Percentiles rank a stretch among this genome's conserved stretches.
These are phyloP conservation scores for Eleusine coracana DNA, from an alignment of 176 grass and related monocot genomes.

Conservation along the genomic window DNA sequence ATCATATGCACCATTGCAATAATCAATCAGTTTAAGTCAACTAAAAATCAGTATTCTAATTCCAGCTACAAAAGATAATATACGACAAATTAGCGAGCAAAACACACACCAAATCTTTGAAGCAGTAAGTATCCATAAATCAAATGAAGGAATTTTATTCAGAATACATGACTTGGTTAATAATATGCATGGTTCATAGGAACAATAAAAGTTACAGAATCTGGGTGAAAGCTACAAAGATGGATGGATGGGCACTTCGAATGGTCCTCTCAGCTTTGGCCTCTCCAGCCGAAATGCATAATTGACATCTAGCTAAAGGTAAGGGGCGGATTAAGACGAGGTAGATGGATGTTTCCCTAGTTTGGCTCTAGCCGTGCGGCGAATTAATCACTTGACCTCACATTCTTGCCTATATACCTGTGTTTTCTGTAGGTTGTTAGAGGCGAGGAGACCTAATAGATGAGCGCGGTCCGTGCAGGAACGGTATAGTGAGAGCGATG, in stretches of 20 bases:
- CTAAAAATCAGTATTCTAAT: too few species aligned
- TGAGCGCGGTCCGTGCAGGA: background rate
- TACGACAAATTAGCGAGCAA: too few species aligned
- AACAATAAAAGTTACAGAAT: background rate
- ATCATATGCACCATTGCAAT: background rate
- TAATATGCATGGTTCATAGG: too few species aligned
- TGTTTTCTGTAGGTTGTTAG: background rate
- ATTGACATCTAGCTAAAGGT: background rate
- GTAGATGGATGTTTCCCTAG: constrained; percentile 1
- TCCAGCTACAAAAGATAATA: too few species aligned
- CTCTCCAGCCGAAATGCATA: background rate
- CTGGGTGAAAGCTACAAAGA: background rate
- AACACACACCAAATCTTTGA: too few species aligned
- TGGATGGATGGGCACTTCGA: background rate
- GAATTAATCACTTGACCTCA: background rate
- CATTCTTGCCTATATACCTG: background rate
- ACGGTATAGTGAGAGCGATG: background rate
- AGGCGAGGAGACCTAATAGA: background rate
- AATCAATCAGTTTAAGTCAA: too few species aligned
- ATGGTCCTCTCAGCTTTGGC: background rate
- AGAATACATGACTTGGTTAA: too few species aligned
- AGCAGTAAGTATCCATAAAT: background rate
- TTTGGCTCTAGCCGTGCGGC: background rate
- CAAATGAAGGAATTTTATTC: too few species aligned
- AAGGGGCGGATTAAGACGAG: constrained; percentile 20